A percentile compares a stretch with the other conserved stretches of the same genome.
These are phyloP conservation scores for Zymoseptoria tritici DNA, from an alignment of 2,329 filamentous ascomycete species.

Conservation along the genomic window DNA sequence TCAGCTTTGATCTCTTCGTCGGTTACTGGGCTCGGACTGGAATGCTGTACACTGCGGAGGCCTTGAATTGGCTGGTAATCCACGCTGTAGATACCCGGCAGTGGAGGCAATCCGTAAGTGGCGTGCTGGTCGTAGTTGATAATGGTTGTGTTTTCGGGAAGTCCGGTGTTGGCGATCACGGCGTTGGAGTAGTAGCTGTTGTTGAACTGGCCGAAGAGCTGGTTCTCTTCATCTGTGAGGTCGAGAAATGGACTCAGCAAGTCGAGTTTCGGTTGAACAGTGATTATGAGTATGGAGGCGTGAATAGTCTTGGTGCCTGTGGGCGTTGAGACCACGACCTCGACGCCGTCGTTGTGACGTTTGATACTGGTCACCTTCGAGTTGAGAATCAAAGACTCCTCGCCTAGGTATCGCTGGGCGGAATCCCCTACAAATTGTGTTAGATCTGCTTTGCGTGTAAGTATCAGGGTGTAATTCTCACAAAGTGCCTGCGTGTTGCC, in stretches of 20 bases:
- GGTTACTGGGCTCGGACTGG: slow-evolving; percentile 7
- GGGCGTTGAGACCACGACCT: slow-evolving; percentile 28
- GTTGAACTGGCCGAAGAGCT: slow-evolving; percentile 34
- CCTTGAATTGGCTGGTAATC: slow-evolving; percentile 4
- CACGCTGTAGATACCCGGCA: slow-evolving; percentile 13
- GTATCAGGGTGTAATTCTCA: background rate
- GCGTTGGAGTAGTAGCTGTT: slow-evolving; percentile 23
- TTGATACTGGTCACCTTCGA: slow-evolving; percentile 18
- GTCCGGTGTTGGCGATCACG: slow-evolving; percentile 14
- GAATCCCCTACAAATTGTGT: slow-evolving; percentile 6
- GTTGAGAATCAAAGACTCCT: slow-evolving; percentile 23
- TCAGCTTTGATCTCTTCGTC: slow-evolving; percentile 10
- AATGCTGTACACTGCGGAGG: slow-evolving; percentile 8
- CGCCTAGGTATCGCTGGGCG: slow-evolving; percentile 20
- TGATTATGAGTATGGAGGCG: slow-evolving; percentile 36
- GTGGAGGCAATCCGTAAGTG: slow-evolving; percentile 11
- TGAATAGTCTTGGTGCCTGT: slow-evolving; percentile 28
- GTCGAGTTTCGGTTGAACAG: slow-evolving; percentile 35
- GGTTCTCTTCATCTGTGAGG: slow-evolving; percentile 29
- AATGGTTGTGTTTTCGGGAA: slow-evolving; percentile 14
- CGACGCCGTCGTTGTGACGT: slow-evolving; percentile 14
- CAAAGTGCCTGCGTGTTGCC: slow-evolving; percentile 19
- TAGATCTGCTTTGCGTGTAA: background rate
- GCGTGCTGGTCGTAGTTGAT: slow-evolving; percentile 11
- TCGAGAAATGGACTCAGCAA: slow-evolving; percentile 32